Evolutionary conservation across 352 stramenopile species (phyloP).

Genomic region (Phytophthora europaea): DNA sequence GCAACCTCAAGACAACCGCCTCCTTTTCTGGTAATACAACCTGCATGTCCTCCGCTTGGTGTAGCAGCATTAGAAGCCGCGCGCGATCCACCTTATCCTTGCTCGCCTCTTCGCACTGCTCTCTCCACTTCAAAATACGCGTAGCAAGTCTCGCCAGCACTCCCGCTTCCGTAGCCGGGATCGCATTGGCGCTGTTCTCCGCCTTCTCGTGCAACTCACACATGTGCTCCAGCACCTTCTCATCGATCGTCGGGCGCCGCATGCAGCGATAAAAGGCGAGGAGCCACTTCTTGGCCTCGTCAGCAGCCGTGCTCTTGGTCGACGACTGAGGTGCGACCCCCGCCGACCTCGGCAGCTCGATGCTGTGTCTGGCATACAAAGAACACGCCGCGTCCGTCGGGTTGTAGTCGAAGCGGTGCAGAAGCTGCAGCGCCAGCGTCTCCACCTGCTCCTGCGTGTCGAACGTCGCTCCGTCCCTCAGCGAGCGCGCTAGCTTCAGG

Average conservation of each 20-base stretch:
- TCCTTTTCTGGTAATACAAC: conserved; percentile 55
- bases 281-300: conserved; percentile 70
- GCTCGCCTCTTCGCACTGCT: conserved; percentile 40
- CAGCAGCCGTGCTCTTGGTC: conserved; percentile 37
- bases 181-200: conserved; percentile 28
- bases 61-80: conserved; percentile 57
- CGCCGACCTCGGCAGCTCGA: conserved; percentile 64
- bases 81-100: conserved; percentile 54
- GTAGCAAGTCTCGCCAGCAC: conserved; percentile 68
- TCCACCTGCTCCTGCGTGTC: conserved; percentile 82
- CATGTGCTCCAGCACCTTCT: conserved; percentile 58
- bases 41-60: conserved; percentile 71
- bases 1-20: conserved; percentile 50
- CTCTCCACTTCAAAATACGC: conserved; percentile 64
- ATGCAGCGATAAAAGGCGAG: conserved; percentile 75
- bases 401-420: conserved; percentile 89
- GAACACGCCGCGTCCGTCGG: conserved; percentile 79
- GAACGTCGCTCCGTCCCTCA: conserved; percentile 84
- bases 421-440: conserved; percentile 74
- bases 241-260: conserved; percentile 44
- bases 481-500: conserved; percentile 73
- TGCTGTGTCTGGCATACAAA: conserved; percentile 85
- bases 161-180: conserved; percentile 59
- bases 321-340: background rate
- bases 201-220: conserved; percentile 46